Evolutionary conservation across 2,329 filamentous ascomycete species (phyloP).

Genomic region (Penicillium digitatum): DNA sequence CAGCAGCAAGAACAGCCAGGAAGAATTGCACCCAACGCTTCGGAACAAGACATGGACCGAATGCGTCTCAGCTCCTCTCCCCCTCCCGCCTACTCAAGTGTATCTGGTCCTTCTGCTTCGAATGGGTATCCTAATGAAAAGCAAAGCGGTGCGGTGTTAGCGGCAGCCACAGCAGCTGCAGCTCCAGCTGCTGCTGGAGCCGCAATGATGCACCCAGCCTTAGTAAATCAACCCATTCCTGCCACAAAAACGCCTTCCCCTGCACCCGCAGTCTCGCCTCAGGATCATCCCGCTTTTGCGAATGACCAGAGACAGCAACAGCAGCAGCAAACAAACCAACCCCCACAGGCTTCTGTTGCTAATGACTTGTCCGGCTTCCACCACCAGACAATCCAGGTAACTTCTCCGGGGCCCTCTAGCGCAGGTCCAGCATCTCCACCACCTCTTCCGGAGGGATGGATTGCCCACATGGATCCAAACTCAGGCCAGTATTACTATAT

Average conservation of each 20-base stretch:
- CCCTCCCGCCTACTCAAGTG: conserved; percentile 90
- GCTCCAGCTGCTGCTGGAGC: conserved; percentile 10
- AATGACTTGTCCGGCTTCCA: conserved; percentile 24
- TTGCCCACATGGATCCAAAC: conserved; percentile 89
- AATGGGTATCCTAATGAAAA: conserved; percentile 76
- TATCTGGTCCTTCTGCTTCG: conserved; percentile 50
- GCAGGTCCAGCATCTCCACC: conserved; percentile 76
- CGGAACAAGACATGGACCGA: conserved; percentile 81
- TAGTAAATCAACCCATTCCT: conserved; percentile 18
- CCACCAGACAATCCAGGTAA: conserved; percentile 24
- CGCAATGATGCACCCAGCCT: conserved; percentile 26
- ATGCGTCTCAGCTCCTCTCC: conserved; percentile 77
- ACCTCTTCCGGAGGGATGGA: conserved; percentile 95
- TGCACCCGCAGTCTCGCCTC: conserved; percentile 35
- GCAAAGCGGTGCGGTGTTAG: conserved; percentile 47
- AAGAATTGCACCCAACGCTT: conserved; percentile 60
- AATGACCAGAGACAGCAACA: conserved; percentile 64
- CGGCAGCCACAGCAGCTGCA: conserved; percentile 14
- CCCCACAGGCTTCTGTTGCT: conserved; percentile 38
- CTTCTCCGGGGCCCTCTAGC: conserved; percentile 40
- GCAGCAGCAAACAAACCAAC: conserved; percentile 35
- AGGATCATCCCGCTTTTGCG: conserved; percentile 81
- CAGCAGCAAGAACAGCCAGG: conserved; percentile 24
- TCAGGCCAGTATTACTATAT: conserved; percentile 99
- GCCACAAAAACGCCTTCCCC: conserved; percentile 23